phyloP scores from a whole-genome alignment of 345 rosid species.

The Erucastrum elatum region DNA sequence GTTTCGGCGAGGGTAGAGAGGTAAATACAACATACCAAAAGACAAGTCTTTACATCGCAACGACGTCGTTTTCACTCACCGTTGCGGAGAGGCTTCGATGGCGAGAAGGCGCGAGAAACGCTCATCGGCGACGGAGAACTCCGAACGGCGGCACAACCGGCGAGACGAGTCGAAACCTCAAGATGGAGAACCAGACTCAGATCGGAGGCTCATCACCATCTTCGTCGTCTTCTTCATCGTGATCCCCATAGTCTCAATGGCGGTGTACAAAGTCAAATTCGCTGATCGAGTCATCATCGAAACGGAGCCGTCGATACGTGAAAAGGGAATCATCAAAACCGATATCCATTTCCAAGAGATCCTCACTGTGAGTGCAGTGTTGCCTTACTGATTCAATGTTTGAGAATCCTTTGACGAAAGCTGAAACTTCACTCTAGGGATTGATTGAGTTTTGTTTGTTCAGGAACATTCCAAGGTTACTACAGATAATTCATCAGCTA shows the following conservation, averaged over 20 bases:
- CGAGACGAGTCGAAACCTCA: slow-evolving; percentile 26
- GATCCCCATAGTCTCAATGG: slow-evolving; percentile 62
- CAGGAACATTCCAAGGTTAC: slow-evolving; percentile 64
- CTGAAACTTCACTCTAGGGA: not conserved
- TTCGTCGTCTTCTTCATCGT: slow-evolving; percentile 67
- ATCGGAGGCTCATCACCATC: slow-evolving; percentile 55
- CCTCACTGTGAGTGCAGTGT: slow-evolving; percentile 49
- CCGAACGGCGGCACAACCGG: slow-evolving; percentile 37
- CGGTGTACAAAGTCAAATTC: slow-evolving; percentile 56
- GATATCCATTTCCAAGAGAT: slow-evolving; percentile 61
- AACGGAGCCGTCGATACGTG: slow-evolving; percentile 37
- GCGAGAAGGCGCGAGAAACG: slow-evolving; percentile 68
- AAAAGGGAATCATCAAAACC: slow-evolving; percentile 51
- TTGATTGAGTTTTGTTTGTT: slow-evolving; percentile 4
- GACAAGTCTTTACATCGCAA: not conserved
- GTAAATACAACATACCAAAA: too few species aligned
- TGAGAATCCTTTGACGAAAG: not conserved
- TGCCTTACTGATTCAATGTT: not conserved
- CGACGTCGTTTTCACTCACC: slow-evolving; percentile 15
- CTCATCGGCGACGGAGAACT: slow-evolving; percentile 40
- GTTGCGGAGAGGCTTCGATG: slow-evolving; percentile 40
- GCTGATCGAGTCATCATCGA: slow-evolving; percentile 33
- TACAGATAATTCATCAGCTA: slow-evolving; percentile 52
- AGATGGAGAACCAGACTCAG: slow-evolving; percentile 46
- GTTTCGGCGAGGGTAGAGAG: too few species aligned